phyloP scores from a whole-genome alignment of 2,329 filamentous ascomycete species.

The Botryotinia convoluta region DNA sequence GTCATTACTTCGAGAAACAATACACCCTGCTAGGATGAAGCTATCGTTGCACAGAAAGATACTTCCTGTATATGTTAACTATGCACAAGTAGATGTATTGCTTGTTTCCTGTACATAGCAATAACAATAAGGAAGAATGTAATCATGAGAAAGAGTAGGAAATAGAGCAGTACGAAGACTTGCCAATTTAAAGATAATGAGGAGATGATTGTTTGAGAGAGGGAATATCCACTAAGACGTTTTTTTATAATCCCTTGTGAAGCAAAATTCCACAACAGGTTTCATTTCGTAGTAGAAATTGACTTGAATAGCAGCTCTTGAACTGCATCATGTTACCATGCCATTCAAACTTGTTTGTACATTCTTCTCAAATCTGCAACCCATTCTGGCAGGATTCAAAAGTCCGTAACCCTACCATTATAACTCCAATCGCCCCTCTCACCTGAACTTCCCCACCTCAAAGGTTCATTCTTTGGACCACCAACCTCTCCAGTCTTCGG shows the following conservation, averaged over 20 bases:
- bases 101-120: not conserved
- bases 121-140: not conserved
- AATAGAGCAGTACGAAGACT: not conserved
- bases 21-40: not conserved
- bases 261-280: not conserved
- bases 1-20: not conserved
- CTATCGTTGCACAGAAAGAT: not conserved
- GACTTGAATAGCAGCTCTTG: not conserved
- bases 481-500: slow-evolving; percentile 94
- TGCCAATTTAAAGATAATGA: not conserved
- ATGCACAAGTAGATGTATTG: not conserved
- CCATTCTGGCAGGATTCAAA: slow-evolving; percentile 45
- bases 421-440: slow-evolving; percentile 77
- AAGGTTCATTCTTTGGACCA: slow-evolving; percentile 93
- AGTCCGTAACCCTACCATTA: slow-evolving; percentile 93
- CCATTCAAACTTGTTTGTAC: not conserved
- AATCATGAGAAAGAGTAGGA: too few species aligned
- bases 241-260: not conserved
- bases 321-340: not conserved
- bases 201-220: not conserved
- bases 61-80: not conserved
- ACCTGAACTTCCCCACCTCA: slow-evolving; percentile 75
- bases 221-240: not conserved
- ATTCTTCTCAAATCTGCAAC: not conserved
- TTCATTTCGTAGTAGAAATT: not conserved